A percentile compares a stretch with the other conserved stretches of the same genome.
Evolutionary conservation across 768 basidiomycete genomes (phyloP).

Genomic region (Neoboletus magnificus): DNA sequence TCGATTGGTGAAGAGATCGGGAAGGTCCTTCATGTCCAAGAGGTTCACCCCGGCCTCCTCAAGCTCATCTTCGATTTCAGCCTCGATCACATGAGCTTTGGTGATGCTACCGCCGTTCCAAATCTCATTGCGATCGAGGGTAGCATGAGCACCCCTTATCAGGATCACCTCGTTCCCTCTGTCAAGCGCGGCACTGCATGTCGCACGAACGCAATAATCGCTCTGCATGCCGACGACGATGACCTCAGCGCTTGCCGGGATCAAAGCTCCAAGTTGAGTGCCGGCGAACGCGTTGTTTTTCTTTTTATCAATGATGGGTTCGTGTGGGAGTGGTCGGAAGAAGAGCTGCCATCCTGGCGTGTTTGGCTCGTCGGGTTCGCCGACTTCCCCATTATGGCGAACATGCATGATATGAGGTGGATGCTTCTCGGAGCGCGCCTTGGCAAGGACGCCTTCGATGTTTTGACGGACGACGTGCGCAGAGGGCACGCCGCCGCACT

Average conservation of each 20-base stretch:
- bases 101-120: slow-evolving; percentile 56
- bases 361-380: slow-evolving; percentile 58
- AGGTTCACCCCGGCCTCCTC: slow-evolving; percentile 66
- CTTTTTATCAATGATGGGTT: slow-evolving; percentile 59
- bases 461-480: slow-evolving; percentile 43
- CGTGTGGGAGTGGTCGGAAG: slow-evolving; percentile 47
- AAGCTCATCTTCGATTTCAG: slow-evolving; percentile 61
- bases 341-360: slow-evolving; percentile 61
- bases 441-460: slow-evolving; percentile 45
- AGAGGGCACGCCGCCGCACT: slow-evolving; percentile 52
- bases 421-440: slow-evolving; percentile 45
- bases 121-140: slow-evolving; percentile 63
- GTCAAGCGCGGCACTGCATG: slow-evolving; percentile 59
- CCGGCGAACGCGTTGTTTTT: slow-evolving; percentile 71
- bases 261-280: slow-evolving; percentile 47
- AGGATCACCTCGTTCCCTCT: slow-evolving; percentile 66
- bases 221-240: slow-evolving; percentile 66
- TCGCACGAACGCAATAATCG: slow-evolving; percentile 55
- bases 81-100: slow-evolving; percentile 48
- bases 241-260: slow-evolving; percentile 55
- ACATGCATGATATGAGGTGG: slow-evolving; percentile 64
- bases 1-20: slow-evolving; percentile 55
- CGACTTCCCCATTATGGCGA: slow-evolving; percentile 59
- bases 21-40: slow-evolving; percentile 64
- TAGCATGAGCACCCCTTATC: slow-evolving; percentile 63